Evolutionary conservation across 176 grass and related monocot genomes (phyloP), one percentile per base, ranked within the genome.

Genomic region (maize (Zea mays)): DNA sequence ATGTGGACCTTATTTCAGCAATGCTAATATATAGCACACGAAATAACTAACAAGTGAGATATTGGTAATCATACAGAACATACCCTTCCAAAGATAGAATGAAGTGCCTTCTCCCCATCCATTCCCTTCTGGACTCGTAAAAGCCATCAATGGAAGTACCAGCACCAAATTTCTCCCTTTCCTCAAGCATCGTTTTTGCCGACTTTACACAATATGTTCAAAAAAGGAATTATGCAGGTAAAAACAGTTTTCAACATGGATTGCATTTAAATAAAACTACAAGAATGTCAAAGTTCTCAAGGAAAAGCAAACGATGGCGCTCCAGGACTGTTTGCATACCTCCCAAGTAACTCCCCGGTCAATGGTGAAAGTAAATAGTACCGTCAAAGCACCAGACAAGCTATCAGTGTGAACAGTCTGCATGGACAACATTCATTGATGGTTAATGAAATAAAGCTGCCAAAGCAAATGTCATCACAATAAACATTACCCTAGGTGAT

Each of bases 101-200:
- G 75, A 90, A 91, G 57, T 99, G 96, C 27, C 90, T 88, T 84
- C 86, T 88, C 7, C 96, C 96, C 96, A 99, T 93, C 96, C 96
- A 99, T 89, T 99, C 96, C 75, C 96, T 95, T 84, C 39, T 99
- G 27, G 96, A 99, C 79, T 95, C 96, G 11, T 99, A 99, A 87
- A 99, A 99, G 47, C 92, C 96, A 74, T 93, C 92, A 85, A 73
- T 85, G 46, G 67, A 84, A 75, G 85, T 87, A 68, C 85, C 38
- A 69, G 65, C 66, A 66, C 78, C 67, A 86, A 90, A 84, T 59
- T 80, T 89, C 56, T 89, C 76, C 73, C 79, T 88, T 40, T 84
- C 88, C 12, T 93, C 92, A 71, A 99, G 88, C 82, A 89, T 89
- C 79, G 64, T 58, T 75, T 93, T 88, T 49, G 92, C 92, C 40